Evolutionary conservation across 2,329 filamentous ascomycete genomes (phyloP).

Genomic region (Venturia effusa): DNA sequence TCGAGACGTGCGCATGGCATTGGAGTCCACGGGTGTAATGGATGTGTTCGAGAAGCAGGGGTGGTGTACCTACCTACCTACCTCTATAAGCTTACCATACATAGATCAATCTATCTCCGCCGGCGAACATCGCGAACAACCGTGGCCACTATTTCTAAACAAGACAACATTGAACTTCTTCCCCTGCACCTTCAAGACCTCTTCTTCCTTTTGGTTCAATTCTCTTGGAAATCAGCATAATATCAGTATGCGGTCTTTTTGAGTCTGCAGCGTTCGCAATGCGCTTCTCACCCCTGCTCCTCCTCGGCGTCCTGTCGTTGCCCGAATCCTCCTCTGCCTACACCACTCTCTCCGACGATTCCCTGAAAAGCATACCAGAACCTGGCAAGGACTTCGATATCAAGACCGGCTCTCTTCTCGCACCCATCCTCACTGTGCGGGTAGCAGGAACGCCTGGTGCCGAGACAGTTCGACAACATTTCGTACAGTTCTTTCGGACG

Average conservation of each 20-base stretch:
- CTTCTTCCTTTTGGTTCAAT: background rate
- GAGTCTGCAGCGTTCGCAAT: background rate
- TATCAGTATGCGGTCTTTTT: constrained; percentile 1
- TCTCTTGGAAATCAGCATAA: background rate
- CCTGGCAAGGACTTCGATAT: constrained; percentile 69
- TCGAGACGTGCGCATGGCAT: background rate
- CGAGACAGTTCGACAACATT: constrained; percentile 62
- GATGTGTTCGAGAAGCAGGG: background rate
- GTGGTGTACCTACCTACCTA: too few relatives aligned
- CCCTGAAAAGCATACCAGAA: constrained; percentile 60
- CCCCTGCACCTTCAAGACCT: background rate
- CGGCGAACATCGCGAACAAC: too few relatives aligned
- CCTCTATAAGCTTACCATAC: too few relatives aligned
- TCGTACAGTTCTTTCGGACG: constrained; percentile 67
- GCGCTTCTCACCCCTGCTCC: background rate
- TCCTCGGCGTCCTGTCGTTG: constrained; percentile 19
- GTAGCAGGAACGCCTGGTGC: constrained; percentile 80
- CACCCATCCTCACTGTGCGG: constrained; percentile 78
- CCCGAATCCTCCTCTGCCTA: constrained; percentile 35
- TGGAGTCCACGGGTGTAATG: background rate
- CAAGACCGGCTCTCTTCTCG: constrained; percentile 60
- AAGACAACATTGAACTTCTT: too few relatives aligned
- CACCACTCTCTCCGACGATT: constrained; percentile 59
- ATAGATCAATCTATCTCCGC: background rate
- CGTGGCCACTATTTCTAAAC: too few relatives aligned